These are phyloP conservation scores for Elongisporangium prolatum DNA, from an alignment of 352 stramenopile genomes.

Conservation along the genomic window DNA sequence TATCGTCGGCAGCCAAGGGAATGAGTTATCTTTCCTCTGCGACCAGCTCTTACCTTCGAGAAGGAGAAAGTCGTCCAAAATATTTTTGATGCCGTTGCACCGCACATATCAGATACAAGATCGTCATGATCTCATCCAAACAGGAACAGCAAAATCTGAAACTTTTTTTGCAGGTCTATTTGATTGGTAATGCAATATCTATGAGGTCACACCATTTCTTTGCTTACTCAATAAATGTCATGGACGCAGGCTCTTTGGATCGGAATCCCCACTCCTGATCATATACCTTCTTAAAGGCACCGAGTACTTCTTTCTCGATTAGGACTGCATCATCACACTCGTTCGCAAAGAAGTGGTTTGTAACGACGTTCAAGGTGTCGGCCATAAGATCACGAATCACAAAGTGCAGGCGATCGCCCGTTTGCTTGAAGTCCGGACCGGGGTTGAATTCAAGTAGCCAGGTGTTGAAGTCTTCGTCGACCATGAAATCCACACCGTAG, in stretches of 20 bases:
- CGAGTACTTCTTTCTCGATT: conserved; percentile 18
- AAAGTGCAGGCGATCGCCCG: conserved; percentile 44
- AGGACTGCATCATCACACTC: conserved; percentile 9
- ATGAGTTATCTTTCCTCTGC: conserved; percentile 81
- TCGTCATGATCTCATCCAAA: neutral
- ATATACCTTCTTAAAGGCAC: conserved; percentile 49
- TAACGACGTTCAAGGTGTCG: conserved; percentile 51
- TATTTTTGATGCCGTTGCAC: conserved; percentile 53
- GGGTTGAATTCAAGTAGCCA: conserved; percentile 74
- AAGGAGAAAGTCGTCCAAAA: conserved; percentile 37
- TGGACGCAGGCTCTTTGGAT: conserved; percentile 39
- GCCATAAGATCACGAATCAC: conserved; percentile 61
- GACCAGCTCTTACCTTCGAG: conserved; percentile 57
- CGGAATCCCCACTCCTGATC: conserved; percentile 48
- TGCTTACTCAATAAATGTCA: conserved; percentile 45
- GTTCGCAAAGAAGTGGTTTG: conserved; percentile 43
- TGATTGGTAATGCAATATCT: neutral
- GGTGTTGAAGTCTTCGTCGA: conserved; percentile 63
- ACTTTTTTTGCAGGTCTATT: neutral
- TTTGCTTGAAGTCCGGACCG: conserved; percentile 79
- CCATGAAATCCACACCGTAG: conserved; percentile 74
- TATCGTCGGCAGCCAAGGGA: conserved; percentile 71
- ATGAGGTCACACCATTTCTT: neutral
- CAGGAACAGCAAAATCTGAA: neutral
- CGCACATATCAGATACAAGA: conserved; percentile 4